Conservation (phyloP, 73 alveolate species). For the Urostyla sp. region DNA sequence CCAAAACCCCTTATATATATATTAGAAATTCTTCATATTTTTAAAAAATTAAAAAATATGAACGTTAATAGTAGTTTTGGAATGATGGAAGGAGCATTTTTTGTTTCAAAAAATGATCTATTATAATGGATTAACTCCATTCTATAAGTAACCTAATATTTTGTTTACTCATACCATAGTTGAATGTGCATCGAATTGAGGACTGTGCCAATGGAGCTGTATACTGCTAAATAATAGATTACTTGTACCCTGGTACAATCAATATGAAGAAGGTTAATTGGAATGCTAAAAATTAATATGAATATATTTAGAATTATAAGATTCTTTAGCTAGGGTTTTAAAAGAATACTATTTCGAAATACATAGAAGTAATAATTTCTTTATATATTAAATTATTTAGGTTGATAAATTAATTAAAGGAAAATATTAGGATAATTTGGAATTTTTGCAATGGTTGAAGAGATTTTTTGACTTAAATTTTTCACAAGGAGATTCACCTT, state of each 20-base stretch:
- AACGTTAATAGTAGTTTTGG: too few relatives aligned
- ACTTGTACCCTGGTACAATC: background rate
- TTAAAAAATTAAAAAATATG: too few relatives aligned
- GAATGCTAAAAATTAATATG: conserved; percentile 82
- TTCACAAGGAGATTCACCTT: conserved; percentile 24
- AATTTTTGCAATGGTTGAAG: conserved; percentile 91
- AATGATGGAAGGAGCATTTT: background rate
- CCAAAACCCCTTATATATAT: too few relatives aligned
- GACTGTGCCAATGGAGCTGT: conserved; percentile 68
- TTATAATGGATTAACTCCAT: background rate
- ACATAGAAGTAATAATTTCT: conserved; percentile 49
- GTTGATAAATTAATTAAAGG: conserved; percentile 84
- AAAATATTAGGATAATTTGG: conserved; percentile 87
- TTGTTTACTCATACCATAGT: background rate
- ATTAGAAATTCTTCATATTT: too few relatives aligned
- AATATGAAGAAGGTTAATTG: background rate
- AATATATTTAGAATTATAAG: conserved; percentile 79
- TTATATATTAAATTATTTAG: background rate
- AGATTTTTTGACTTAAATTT: conserved; percentile 67
- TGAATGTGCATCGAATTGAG: conserved; percentile 30
- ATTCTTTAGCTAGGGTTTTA: conserved; percentile 65
- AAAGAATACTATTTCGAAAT: conserved; percentile 70
- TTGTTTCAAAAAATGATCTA: background rate
- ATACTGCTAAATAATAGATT: background rate
- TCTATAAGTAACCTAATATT: background rate